Percentiles rank a stretch among this genome's conserved stretches.
phyloP scores from a whole-genome alignment of 805 yeast species.

The Saccharomycopsis sp. region DNA sequence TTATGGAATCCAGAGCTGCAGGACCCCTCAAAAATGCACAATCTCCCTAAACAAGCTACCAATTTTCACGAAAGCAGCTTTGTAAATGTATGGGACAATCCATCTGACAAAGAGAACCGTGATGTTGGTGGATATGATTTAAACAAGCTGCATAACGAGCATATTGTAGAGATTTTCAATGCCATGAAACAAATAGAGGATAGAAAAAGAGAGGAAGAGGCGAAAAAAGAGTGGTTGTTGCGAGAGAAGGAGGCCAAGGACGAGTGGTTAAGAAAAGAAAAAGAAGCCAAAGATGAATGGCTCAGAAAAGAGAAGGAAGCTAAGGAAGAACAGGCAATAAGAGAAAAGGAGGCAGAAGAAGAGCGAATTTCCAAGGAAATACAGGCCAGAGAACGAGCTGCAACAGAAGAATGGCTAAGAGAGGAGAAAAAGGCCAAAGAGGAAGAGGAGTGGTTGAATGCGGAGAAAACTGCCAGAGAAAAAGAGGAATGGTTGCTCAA shows the following conservation, averaged over 20 bases:
- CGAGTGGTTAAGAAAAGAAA: slow-evolving; percentile 4
- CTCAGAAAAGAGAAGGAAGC: slow-evolving; percentile 2
- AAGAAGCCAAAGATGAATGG: slow-evolving; percentile 8
- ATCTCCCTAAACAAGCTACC: slow-evolving; percentile 3
- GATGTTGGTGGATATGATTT: neutral
- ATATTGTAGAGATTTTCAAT: slow-evolving; percentile 4
- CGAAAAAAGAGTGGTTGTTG: slow-evolving; percentile 3
- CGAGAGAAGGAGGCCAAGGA: neutral
- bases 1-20: slow-evolving; percentile 10
- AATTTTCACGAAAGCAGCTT: neutral
- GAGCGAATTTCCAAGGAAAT: neutral
- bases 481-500: neutral
- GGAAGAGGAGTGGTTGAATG: neutral
- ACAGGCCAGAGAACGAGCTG: neutral
- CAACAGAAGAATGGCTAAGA: slow-evolving; percentile 1
- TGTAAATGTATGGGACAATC: neutral
- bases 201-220: slow-evolving; percentile 1
- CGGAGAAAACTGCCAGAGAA: neutral
- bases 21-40: slow-evolving; percentile 6
- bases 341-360: slow-evolving; percentile 4
- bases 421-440: neutral
- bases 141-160: slow-evolving; percentile 10
- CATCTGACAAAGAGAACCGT: neutral
- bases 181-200: neutral
- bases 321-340: slow-evolving; percentile 1